These are phyloP conservation scores for Sclerotinia minor DNA, from an alignment of 2,329 filamentous ascomycete genomes.

Conservation along the genomic window DNA sequence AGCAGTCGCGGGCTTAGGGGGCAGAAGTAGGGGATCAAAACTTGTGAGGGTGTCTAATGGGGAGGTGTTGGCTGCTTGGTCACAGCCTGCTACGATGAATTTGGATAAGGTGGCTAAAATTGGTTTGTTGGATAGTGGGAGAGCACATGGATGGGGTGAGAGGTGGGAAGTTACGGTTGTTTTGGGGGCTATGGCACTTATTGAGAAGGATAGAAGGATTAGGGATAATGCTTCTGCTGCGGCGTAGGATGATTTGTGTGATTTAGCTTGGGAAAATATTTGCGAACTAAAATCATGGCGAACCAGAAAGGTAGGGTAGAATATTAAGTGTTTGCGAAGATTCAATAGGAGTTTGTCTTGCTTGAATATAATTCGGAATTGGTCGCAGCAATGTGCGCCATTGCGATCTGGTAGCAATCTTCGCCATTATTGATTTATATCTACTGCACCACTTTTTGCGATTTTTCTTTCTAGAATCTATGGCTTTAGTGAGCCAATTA, in stretches of 20 bases:
- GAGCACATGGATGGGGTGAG: constrained; percentile 10
- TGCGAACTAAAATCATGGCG: neutral
- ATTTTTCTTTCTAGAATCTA: neutral
- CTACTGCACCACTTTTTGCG: neutral
- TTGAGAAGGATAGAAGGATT: neutral
- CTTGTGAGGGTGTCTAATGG: constrained; percentile 6
- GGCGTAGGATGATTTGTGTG: neutral
- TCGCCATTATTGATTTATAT: neutral
- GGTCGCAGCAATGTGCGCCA: neutral
- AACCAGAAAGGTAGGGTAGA: too few species aligned
- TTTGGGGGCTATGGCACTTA: constrained; percentile 14
- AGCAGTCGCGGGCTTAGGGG: constrained; percentile 1
- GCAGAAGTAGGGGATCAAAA: neutral
- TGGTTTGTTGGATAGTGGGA: constrained; percentile 18
- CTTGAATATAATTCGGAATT: neutral
- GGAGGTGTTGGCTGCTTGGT: constrained; percentile 17
- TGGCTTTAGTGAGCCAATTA: constrained; percentile 2
- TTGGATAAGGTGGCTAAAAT: constrained; percentile 16
- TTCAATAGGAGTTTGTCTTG: neutral
- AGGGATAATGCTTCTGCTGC: neutral
- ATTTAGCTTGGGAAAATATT: neutral
- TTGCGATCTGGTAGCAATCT: neutral
- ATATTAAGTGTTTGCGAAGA: neutral
- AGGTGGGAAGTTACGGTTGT: constrained; percentile 22
- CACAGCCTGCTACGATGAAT: neutral